Evolutionary conservation across 2,329 filamentous ascomycete genomes (phyloP), one percentile per base, ranked within the genome.

Genomic region (Neofusicoccum sp.): DNA sequence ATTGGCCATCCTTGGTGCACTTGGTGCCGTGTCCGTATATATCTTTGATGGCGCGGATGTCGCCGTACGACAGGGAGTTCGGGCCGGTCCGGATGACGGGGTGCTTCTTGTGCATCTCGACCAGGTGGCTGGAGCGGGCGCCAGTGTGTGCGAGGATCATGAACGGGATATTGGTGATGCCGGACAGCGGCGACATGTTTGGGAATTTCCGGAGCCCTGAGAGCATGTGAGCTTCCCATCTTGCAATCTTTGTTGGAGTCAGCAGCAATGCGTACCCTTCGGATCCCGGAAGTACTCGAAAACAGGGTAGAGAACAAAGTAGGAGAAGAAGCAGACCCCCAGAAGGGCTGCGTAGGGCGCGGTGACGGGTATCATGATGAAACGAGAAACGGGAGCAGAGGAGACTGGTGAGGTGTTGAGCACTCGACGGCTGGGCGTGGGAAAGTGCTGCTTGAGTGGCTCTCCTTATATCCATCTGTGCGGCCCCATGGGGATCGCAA

Each of bases 201-300:
- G 79, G 79, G 60, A 80, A 83, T 66, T 75, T 77, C 26, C 81
- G 76, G 12, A 84, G 74, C 14, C 79, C 69, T 70, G 36, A 26
- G 24, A 5, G 2, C 20, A 12, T 12, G 38, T 54, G 14, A 56
- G 48, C 62, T 54, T 47, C 16, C 47, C 26, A 31, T n/a, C 4
- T 26, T 14, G 36, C 34, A 20, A 20, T 20, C 6, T 43, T 59
- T 16, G 36, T 31, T 26, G 24, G 31, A 44, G n/a, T n/a, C 20
- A 12, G 6, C 11, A 8, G 9, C 30, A 16, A 63, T 20, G 20
- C 63, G 33, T 59, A 69, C 69, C 78, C 73, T 81, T 81, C 0
- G 70, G 67, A 65, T 82, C 80, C 26, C 71, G 70, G 60, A 80
- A 75, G 64, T 82, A 82, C 16, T 72, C 67, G 33, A 77, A 47